Percentiles rank a stretch among this genome's conserved stretches.
phyloP scores from a whole-genome alignment of 2,329 filamentous ascomycete genomes.

The Aspergillus sp. region DNA sequence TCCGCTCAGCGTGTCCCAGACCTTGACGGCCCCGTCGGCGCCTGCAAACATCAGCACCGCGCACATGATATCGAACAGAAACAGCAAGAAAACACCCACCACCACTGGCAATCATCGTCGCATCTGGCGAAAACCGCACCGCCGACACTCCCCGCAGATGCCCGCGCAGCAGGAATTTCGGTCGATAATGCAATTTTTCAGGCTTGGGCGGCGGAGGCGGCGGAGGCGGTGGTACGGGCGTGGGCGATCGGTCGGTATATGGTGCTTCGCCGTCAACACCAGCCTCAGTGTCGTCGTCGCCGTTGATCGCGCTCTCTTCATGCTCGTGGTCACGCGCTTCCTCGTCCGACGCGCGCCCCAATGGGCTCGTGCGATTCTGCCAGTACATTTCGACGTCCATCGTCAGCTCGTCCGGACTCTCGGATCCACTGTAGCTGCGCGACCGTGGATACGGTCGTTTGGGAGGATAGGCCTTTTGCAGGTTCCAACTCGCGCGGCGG shows the following conservation, averaged over 20 bases:
- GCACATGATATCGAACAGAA: neutral
- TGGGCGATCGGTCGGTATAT: slow-evolving; percentile 31
- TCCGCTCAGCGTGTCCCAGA: slow-evolving; percentile 81
- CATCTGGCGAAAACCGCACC: slow-evolving; percentile 88
- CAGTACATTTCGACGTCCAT: slow-evolving; percentile 37
- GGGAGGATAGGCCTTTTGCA: slow-evolving; percentile 29
- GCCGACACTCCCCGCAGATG: slow-evolving; percentile 78
- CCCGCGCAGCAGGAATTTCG: slow-evolving; percentile 69
- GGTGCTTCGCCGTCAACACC: slow-evolving; percentile 11
- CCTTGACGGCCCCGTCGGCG: slow-evolving; percentile 84
- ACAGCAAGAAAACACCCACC: slow-evolving; percentile 46
- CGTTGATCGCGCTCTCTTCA: slow-evolving; percentile 8
- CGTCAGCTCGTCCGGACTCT: slow-evolving; percentile 46
- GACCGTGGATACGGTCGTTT: slow-evolving; percentile 24
- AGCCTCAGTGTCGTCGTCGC: slow-evolving; percentile 18
- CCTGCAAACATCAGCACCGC: slow-evolving; percentile 40
- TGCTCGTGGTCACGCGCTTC: slow-evolving; percentile 4
- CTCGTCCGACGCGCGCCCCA: slow-evolving; percentile 10
- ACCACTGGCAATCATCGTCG: slow-evolving; percentile 81
- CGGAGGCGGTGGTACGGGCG: slow-evolving; percentile 37
- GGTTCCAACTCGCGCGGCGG: slow-evolving; percentile 35
- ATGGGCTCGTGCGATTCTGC: slow-evolving; percentile 26
- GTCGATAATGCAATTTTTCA: slow-evolving; percentile 63
- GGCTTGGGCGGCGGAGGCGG: slow-evolving; percentile 49
- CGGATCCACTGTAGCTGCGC: slow-evolving; percentile 31